Percentiles rank a stretch among this genome's conserved stretches.
These are phyloP conservation scores for Verticillium nonalfalfae DNA, from an alignment of 2,329 filamentous ascomycete species.

Conservation along the genomic window DNA sequence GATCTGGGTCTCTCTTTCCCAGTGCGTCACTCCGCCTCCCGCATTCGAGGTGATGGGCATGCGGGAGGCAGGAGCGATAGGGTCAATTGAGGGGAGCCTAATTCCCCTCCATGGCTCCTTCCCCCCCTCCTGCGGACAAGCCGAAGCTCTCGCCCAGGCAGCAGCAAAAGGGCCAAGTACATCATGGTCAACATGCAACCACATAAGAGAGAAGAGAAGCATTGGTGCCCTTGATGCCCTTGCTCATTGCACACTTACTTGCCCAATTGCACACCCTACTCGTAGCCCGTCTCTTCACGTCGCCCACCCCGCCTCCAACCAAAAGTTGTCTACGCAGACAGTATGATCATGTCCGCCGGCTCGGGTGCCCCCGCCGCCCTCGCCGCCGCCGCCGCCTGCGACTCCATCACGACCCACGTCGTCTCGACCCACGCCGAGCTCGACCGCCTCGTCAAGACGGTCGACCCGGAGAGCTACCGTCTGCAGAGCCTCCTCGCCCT, in stretches of 20 bases:
- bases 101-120: too few species aligned
- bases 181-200: background rate
- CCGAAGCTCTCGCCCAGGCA: too few species aligned
- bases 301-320: background rate
- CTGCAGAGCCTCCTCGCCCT: conserved; percentile 15
- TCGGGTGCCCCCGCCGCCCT: background rate
- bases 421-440: conserved; percentile 22
- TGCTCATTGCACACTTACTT: background rate
- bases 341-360: background rate
- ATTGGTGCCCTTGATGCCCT: background rate
- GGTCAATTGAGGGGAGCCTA: too few species aligned
- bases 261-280: background rate
- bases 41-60: too few species aligned
- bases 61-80: too few species aligned
- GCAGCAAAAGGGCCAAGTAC: background rate
- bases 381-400: conserved; percentile 18
- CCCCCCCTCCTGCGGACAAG: too few species aligned
- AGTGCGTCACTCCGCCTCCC: too few species aligned
- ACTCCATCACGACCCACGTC: conserved; percentile 21
- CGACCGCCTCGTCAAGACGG: conserved; percentile 15
- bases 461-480: conserved; percentile 7
- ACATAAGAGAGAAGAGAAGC: background rate
- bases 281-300: background rate
- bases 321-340: too few species aligned
- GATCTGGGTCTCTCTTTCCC: too few species aligned